Percentiles rank a stretch among this genome's conserved stretches.
Conservation (phyloP, 306 rosid genomes). For the Gastrolobium bilobum region DNA sequence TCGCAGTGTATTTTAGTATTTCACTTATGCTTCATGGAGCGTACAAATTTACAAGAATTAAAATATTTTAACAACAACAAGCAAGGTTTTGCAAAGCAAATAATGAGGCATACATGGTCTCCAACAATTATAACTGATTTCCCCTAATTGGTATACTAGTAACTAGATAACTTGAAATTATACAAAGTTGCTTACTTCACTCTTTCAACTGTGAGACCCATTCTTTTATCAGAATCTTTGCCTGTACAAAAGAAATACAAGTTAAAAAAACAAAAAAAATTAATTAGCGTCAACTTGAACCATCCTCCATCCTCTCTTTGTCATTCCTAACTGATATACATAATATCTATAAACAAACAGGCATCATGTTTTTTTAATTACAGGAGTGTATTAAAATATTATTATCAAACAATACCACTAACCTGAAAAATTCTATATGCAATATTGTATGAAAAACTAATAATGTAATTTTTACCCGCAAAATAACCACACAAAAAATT, state of each 20-base stretch:
- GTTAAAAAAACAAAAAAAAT: conserved; percentile 41
- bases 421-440: not conserved
- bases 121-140: not conserved
- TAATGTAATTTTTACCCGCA: not conserved
- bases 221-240: conserved; percentile 76
- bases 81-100: not conserved
- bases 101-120: not conserved
- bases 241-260: conserved; percentile 58
- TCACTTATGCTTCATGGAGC: not conserved
- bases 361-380: not conserved
- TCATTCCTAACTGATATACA: conserved; percentile 9
- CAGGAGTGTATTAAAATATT: not conserved
- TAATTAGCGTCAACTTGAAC: conserved; percentile 26
- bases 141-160: not conserved
- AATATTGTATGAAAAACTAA: not conserved
- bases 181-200: conserved; percentile 72
- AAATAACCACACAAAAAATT: no score
- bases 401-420: no score
- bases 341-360: not conserved
- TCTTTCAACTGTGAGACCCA: conserved; percentile 83
- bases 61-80: not conserved
- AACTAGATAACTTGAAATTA: conserved; percentile 5
- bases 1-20: not conserved
- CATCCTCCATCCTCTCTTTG: conserved; percentile 36
- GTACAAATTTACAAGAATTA: not conserved